phyloP scores from a whole-genome alignment of 768 basidiomycete genomes.

The Pleurotus giganteus region DNA sequence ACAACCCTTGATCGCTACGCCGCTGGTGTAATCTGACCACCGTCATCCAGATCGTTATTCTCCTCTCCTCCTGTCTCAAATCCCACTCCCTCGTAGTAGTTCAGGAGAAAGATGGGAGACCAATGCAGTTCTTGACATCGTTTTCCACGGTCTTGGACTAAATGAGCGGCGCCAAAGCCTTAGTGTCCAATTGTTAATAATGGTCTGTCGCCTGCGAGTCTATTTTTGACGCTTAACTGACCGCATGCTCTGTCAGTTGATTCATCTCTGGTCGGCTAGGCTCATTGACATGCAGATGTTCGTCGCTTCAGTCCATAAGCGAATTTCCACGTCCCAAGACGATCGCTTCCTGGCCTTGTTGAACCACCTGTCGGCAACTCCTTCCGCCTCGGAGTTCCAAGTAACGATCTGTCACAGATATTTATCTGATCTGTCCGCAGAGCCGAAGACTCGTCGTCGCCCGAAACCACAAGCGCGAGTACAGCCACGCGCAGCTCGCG shows the following conservation, averaged over 20 bases:
- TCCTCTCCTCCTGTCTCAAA: constrained; percentile 53
- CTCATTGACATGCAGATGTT: constrained; percentile 38
- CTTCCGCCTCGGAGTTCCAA: constrained; percentile 37
- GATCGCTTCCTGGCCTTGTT: constrained; percentile 32
- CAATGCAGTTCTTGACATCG: constrained; percentile 46
- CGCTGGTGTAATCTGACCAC: constrained; percentile 10
- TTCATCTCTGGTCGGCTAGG: constrained; percentile 33
- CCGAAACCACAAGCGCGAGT: constrained; percentile 22
- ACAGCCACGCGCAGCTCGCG: constrained; percentile 22
- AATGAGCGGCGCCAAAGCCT: constrained; percentile 26
- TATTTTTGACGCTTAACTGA: not conserved
- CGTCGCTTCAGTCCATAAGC: constrained; percentile 31
- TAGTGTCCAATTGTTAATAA: constrained; percentile 31
- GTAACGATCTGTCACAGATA: constrained; percentile 38
- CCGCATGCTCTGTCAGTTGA: constrained; percentile 27
- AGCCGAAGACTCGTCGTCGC: constrained; percentile 1
- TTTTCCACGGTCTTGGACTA: constrained; percentile 32
- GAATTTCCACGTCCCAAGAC: constrained; percentile 24
- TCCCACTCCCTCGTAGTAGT: constrained; percentile 51
- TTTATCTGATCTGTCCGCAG: constrained; percentile 5
- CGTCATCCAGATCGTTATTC: constrained; percentile 36
- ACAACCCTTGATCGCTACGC: constrained; percentile 26
- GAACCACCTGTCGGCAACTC: constrained; percentile 32
- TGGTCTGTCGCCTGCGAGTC: constrained; percentile 24
- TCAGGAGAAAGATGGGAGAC: constrained; percentile 54